Evolutionary conservation across 495 filamentous ascomycete species (phyloP).

Genomic region (Penicillium dipodomyicola): DNA sequence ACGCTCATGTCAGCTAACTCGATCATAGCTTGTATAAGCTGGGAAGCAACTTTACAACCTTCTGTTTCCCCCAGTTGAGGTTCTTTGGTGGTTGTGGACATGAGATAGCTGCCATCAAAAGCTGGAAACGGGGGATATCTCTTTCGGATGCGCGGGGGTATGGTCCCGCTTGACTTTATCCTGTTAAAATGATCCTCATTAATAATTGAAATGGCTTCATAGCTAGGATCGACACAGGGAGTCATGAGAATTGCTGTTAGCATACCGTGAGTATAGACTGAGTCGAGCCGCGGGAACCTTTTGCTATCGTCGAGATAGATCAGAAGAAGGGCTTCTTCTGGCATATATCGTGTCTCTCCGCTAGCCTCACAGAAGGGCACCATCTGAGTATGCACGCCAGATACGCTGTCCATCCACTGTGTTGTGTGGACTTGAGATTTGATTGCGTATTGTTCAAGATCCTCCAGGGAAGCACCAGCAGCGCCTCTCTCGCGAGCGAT

Average conservation of each 20-base stretch:
- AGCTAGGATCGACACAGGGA: slow-evolving; percentile 19
- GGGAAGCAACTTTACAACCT: slow-evolving; percentile 28
- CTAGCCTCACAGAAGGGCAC: slow-evolving; percentile 8
- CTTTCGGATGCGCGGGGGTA: not conserved
- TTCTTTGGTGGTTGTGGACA: slow-evolving; percentile 3
- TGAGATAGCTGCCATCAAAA: slow-evolving; percentile 20
- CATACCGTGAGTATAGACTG: slow-evolving; percentile 27
- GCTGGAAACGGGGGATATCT: slow-evolving; percentile 12
- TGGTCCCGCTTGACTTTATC: not conserved
- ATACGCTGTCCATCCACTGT: not conserved
- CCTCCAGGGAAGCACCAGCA: not conserved
- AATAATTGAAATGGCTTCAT: slow-evolving; percentile 6
- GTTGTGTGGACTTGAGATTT: slow-evolving; percentile 24
- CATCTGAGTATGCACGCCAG: not conserved
- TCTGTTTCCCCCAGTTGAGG: slow-evolving; percentile 22
- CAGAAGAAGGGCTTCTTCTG: slow-evolving; percentile 27
- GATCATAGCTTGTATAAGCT: slow-evolving; percentile 24
- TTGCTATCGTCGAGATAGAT: slow-evolving; percentile 21
- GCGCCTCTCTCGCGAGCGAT: slow-evolving; percentile 17
- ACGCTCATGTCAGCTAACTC: slow-evolving; percentile 27
- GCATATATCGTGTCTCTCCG: slow-evolving; percentile 14
- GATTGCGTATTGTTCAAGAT: slow-evolving; percentile 20
- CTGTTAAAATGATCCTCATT: not conserved
- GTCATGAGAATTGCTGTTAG: slow-evolving; percentile 27
- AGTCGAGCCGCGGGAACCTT: slow-evolving; percentile 28